Conservation (phyloP, 2,329 filamentous ascomycete species). For the Phoma sp. region DNA sequence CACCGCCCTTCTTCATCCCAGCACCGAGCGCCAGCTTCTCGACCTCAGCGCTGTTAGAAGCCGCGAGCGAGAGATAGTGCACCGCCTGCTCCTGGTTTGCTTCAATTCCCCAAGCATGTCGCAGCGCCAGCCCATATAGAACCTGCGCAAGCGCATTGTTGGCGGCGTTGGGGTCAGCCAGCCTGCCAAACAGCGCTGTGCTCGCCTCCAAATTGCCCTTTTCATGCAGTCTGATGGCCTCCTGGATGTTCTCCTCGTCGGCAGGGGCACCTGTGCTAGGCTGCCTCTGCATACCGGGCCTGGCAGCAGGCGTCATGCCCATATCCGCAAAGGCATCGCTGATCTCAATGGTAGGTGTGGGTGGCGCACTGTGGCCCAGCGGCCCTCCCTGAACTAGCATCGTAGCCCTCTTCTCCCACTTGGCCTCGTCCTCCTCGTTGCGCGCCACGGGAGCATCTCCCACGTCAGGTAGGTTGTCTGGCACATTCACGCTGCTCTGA, state of each 20-base stretch:
- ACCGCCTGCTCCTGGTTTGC: constrained; percentile 76
- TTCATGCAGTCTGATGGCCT: constrained; percentile 95
- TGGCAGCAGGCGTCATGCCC: constrained; percentile 4
- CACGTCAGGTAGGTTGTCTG: constrained; percentile 79
- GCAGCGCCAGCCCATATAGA: constrained; percentile 87
- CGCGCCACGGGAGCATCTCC: constrained; percentile 51
- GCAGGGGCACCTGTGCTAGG: constrained; percentile 20
- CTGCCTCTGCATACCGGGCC: background rate
- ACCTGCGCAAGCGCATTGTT: constrained; percentile 97
- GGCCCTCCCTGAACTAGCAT: constrained; percentile 72
- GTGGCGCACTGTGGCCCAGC: constrained; percentile 46
- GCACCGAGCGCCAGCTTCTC: constrained; percentile 85
- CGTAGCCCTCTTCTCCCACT: constrained; percentile 95
- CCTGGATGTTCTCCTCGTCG: constrained; percentile 72
- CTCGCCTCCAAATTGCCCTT: constrained; percentile 76
- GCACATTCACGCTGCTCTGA: constrained; percentile 74
- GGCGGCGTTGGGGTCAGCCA: constrained; percentile 82
- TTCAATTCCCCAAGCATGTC: constrained; percentile 90
- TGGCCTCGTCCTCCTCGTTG: constrained; percentile 59
- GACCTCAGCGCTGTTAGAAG: constrained; percentile 85
- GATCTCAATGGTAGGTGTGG: constrained; percentile 36
- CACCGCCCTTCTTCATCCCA: constrained; percentile 89
- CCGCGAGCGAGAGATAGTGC: constrained; percentile 84
- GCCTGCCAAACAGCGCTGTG: constrained; percentile 80
- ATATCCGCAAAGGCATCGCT: constrained; percentile 2